Evolutionary conservation across 1,284 basidiomycete species (phyloP).

Genomic region (Ceratobasidium sp.): DNA sequence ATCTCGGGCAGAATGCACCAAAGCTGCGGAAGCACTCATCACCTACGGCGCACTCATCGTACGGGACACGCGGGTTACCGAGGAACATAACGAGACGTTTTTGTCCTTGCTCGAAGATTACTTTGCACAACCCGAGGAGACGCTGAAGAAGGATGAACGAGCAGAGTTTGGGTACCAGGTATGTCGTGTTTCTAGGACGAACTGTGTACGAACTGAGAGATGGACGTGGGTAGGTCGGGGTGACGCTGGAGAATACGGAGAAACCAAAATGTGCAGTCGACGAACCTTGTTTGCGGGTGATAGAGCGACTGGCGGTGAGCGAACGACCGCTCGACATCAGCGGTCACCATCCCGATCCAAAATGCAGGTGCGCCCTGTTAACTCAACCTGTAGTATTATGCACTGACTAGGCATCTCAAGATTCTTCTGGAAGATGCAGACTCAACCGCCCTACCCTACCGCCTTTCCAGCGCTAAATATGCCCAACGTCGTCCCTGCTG

Average conservation of each 20-base stretch:
- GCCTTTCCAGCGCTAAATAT: slow-evolving; percentile 79
- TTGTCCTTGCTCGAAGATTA: slow-evolving; percentile 87
- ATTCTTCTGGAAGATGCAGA: slow-evolving; percentile 91
- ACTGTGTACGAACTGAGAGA: slow-evolving; percentile 67
- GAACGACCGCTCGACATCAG: slow-evolving; percentile 81
- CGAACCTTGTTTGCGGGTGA: slow-evolving; percentile 76
- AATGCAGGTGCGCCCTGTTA: slow-evolving; percentile 67
- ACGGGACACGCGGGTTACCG: slow-evolving; percentile 83
- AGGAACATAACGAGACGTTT: slow-evolving; percentile 80
- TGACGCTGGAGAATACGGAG: slow-evolving; percentile 92
- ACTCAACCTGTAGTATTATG: slow-evolving; percentile 3
- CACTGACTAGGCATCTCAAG: slow-evolving; percentile 47
- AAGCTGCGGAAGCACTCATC: slow-evolving; percentile 84
- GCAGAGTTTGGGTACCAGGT: slow-evolving; percentile 72
- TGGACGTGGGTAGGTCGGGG: slow-evolving; percentile 67
- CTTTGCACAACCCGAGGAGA: slow-evolving; percentile 74
- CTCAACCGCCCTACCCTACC: slow-evolving; percentile 79
- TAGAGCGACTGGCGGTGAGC: slow-evolving; percentile 73
- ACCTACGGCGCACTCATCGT: slow-evolving; percentile 84
- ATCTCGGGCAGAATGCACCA: slow-evolving; percentile 71
- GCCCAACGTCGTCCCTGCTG: slow-evolving; percentile 79
- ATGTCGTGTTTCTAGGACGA: slow-evolving; percentile 43
- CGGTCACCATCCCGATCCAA: slow-evolving; percentile 83
- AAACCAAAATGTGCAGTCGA: slow-evolving; percentile 87
- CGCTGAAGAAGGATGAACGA: slow-evolving; percentile 75